phyloP scores from a whole-genome alignment of 352 stramenopile species.

The Phytopythium delawarense region DNA sequence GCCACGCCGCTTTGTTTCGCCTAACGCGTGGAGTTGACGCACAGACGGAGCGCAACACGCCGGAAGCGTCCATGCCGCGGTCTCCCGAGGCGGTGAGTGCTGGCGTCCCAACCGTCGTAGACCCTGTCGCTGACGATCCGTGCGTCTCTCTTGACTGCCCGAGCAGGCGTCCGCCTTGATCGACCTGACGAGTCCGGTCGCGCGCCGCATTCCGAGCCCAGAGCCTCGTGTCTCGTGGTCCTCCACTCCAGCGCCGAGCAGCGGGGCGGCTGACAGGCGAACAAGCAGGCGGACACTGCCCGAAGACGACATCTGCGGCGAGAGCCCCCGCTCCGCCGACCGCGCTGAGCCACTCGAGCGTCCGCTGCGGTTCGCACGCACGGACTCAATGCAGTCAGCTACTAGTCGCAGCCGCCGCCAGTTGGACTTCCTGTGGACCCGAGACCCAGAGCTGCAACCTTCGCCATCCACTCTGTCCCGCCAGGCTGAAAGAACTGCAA shows the following conservation, averaged over 20 bases:
- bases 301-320: conserved; percentile 46
- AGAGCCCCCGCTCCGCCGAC: conserved; percentile 42
- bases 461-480: not conserved
- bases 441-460: not conserved
- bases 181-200: conserved; percentile 50
- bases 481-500: not conserved
- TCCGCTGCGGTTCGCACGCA: conserved; percentile 6
- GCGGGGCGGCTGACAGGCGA: not conserved
- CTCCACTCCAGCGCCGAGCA: not conserved
- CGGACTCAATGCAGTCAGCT: conserved; percentile 4
- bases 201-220: not conserved
- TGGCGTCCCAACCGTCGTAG: not conserved
- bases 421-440: conserved; percentile 3
- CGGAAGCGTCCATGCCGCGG: conserved; percentile 7
- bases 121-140: too few species aligned
- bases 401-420: conserved; percentile 7
- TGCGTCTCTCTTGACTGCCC: not conserved
- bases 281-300: conserved; percentile 1
- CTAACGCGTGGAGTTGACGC: too few species aligned
- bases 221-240: conserved; percentile 2
- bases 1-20: not conserved
- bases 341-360: not conserved
- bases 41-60: not conserved
- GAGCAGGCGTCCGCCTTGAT: conserved; percentile 30
- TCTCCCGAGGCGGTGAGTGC: not conserved